These are phyloP conservation scores for Boletus vinaceobasis DNA, from an alignment of 768 basidiomycete species.

Conservation along the genomic window DNA sequence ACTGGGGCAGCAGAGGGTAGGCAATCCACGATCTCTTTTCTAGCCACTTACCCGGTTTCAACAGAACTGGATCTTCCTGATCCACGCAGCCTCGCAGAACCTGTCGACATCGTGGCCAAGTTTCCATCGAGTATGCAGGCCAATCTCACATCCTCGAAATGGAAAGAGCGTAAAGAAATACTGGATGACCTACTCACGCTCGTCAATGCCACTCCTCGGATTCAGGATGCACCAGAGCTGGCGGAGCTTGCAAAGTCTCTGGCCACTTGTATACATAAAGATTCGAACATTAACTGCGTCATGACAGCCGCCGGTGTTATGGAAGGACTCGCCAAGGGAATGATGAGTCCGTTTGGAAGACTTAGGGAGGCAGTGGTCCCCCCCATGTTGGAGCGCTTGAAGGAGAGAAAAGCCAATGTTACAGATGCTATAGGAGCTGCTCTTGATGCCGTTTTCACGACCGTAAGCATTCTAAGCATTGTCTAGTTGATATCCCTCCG, in stretches of 20 bases:
- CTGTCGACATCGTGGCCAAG: slow-evolving; percentile 72
- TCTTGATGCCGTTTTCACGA: slow-evolving; percentile 82
- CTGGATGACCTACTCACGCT: slow-evolving; percentile 78
- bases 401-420: slow-evolving; percentile 90
- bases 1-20: slow-evolving; percentile 54
- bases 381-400: slow-evolving; percentile 81
- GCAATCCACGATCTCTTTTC: slow-evolving; percentile 10
- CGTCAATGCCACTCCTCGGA: slow-evolving; percentile 65
- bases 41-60: slow-evolving; percentile 9
- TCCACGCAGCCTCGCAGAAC: slow-evolving; percentile 76
- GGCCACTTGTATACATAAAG: slow-evolving; percentile 76
- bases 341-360: slow-evolving; percentile 70
- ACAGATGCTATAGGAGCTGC: slow-evolving; percentile 86
- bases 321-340: slow-evolving; percentile 80
- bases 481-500: not conserved
- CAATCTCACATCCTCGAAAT: slow-evolving; percentile 84
- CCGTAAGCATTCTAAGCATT: slow-evolving; percentile 51
- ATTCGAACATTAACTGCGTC: slow-evolving; percentile 96
- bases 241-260: slow-evolving; percentile 73
- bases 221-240: slow-evolving; percentile 78
- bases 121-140: slow-evolving; percentile 74
- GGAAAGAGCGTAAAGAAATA: slow-evolving; percentile 95
- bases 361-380: slow-evolving; percentile 70
- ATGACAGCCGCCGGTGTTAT: slow-evolving; percentile 81
- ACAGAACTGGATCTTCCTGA: slow-evolving; percentile 60